These are phyloP conservation scores for Candida wancherniae DNA, from an alignment of 805 yeast genomes.

Conservation along the genomic window DNA sequence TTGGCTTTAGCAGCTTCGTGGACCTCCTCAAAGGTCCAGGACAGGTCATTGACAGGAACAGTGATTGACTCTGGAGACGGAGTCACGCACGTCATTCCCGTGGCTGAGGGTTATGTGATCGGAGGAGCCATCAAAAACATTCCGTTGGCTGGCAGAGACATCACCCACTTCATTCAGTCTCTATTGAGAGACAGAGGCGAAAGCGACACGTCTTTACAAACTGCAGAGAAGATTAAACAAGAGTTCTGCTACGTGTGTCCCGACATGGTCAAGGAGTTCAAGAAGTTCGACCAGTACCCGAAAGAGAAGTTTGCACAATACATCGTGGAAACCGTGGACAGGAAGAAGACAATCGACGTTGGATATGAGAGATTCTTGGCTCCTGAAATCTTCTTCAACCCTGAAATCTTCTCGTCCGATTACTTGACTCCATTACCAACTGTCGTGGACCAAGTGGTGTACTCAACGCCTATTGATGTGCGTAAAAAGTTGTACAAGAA, in stretches of 20 bases:
- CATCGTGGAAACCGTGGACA: constrained; percentile 76
- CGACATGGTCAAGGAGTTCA: constrained; percentile 93
- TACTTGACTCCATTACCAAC: constrained; percentile 92
- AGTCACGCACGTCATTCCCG: constrained; percentile 98
- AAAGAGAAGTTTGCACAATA: constrained; percentile 87
- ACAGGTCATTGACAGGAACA: constrained; percentile 94
- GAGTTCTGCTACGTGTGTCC: constrained; percentile 97
- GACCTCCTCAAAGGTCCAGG: constrained; percentile 94
- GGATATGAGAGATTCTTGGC: constrained; percentile 98
- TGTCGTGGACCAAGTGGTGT: constrained; percentile 94
- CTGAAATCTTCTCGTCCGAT: constrained; percentile 94
- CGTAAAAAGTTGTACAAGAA: constrained; percentile 94
- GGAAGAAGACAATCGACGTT: constrained; percentile 70
- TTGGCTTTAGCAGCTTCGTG: constrained; percentile 97
- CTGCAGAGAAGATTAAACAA: constrained; percentile 96
- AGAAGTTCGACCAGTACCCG: constrained; percentile 89
- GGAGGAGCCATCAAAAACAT: constrained; percentile 96
- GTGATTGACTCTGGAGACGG: constrained; percentile 99
- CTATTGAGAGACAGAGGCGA: constrained; percentile 96
- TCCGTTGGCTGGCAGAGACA: constrained; percentile 98
- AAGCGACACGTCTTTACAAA: constrained; percentile 83
- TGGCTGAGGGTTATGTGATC: constrained; percentile 98
- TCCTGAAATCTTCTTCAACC: constrained; percentile 98
- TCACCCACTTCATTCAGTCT: constrained; percentile 88
- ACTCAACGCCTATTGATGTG: constrained; percentile 94